Evolutionary conservation across 306 rosid genomes (phyloP).

Genomic region (Begonia fuchsioides): DNA sequence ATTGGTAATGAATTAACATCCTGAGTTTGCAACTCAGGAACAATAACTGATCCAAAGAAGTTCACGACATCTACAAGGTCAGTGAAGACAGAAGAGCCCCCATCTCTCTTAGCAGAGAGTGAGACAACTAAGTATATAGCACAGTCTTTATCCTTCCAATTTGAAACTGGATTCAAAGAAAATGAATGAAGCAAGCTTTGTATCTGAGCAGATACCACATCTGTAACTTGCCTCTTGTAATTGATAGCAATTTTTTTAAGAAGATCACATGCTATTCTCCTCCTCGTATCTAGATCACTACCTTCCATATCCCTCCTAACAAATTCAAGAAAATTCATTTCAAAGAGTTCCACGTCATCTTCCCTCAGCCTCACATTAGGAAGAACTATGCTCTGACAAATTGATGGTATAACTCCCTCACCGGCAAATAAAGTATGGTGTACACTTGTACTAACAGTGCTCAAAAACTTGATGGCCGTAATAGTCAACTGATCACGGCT

Average conservation of each 20-base stretch:
- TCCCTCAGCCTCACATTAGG: conserved; percentile 94
- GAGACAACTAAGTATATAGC: conserved; percentile 91
- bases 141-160: conserved; percentile 98
- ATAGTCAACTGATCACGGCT: conserved; percentile 79
- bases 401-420: conserved; percentile 72
- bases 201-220: conserved; percentile 58
- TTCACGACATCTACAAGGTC: conserved; percentile 85
- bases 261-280: conserved; percentile 89
- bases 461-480: conserved; percentile 80
- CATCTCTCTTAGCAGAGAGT: conserved; percentile 87
- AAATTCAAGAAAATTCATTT: conserved; percentile 78
- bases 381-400: conserved; percentile 83
- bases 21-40: conserved; percentile 58
- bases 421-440: conserved; percentile 68
- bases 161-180: conserved; percentile 28
- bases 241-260: conserved; percentile 37
- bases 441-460: conserved; percentile 85
- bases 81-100: conserved; percentile 59
- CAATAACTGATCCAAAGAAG: conserved; percentile 73
- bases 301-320: conserved; percentile 97
- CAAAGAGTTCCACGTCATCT: conserved; percentile 79
- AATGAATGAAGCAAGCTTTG: conserved; percentile 50
- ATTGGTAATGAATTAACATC: conserved; percentile 70
- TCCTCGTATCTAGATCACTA: conserved; percentile 92
- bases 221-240: conserved; percentile 29